These are phyloP conservation scores for Lathyrus oleraceus DNA, from an alignment of 306 rosid genomes.

Conservation along the genomic window DNA sequence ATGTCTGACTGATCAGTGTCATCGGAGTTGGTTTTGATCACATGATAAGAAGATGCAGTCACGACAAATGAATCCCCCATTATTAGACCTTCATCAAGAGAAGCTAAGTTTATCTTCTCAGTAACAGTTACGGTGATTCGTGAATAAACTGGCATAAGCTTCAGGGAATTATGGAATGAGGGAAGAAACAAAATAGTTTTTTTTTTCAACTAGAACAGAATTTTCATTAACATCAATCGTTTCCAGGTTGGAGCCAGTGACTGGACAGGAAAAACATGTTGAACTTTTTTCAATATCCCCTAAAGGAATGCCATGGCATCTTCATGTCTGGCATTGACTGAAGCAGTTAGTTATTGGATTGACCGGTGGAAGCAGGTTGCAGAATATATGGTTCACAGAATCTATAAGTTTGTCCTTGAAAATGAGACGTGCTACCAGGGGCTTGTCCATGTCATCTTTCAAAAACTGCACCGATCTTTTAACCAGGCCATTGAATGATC, in stretches of 20 bases:
- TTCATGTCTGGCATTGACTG: slow-evolving; percentile 69
- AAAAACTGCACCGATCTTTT: slow-evolving; percentile 63
- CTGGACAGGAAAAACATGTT: slow-evolving; percentile 51
- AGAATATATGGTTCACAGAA: slow-evolving; percentile 62
- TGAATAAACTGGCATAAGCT: slow-evolving; percentile 47
- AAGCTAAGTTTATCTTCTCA: no score
- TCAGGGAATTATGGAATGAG: slow-evolving; percentile 48
- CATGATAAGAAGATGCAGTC: no score
- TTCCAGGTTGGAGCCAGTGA: slow-evolving; percentile 58
- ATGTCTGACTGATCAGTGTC: no score
- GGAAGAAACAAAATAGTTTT: slow-evolving; percentile 60
- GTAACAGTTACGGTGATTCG: slow-evolving; percentile 53
- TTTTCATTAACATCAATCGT: slow-evolving; percentile 48
- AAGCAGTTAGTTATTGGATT: slow-evolving; percentile 52
- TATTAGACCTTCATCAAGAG: no score
- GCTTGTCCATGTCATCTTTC: slow-evolving; percentile 64
- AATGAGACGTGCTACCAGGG: slow-evolving; percentile 55
- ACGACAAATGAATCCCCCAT: no score
- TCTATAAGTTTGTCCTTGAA: slow-evolving; percentile 53
- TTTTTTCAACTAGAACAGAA: slow-evolving; percentile 65
- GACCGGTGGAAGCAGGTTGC: slow-evolving; percentile 55
- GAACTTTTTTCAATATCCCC: slow-evolving; percentile 40
- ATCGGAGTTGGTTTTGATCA: no score
- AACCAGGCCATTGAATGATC: slow-evolving; percentile 65
- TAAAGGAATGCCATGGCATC: slow-evolving; percentile 65